A percentile compares a stretch with the other conserved stretches of the same genome.
These are phyloP conservation scores for Botrytis elliptica DNA, from an alignment of 2,329 filamentous ascomycete species.

Conservation along the genomic window DNA sequence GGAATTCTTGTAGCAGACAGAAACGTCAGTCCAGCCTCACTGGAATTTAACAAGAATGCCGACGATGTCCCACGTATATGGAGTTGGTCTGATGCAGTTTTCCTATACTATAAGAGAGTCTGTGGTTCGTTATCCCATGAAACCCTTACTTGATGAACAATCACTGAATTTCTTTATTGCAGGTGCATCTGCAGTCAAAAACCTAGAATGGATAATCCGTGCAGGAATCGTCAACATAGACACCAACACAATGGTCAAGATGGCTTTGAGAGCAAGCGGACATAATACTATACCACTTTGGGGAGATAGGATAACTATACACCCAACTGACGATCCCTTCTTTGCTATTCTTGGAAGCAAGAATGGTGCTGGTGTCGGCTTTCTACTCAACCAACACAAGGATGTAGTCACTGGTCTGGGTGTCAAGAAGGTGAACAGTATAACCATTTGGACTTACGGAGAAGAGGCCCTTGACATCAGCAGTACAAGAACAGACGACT, in stretches of 20 bases:
- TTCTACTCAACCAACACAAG: background rate
- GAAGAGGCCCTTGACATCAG: background rate
- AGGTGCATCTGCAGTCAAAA: background rate
- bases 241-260: background rate
- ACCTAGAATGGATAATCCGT: background rate
- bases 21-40: background rate
- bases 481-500: background rate
- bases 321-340: background rate
- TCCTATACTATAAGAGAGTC: background rate
- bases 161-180: background rate
- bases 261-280: background rate
- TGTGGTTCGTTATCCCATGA: background rate
- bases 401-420: background rate
- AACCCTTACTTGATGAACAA: background rate
- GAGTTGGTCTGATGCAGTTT: slow-evolving; percentile 1
- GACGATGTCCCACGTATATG: background rate
- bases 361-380: slow-evolving; percentile 4
- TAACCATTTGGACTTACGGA: background rate
- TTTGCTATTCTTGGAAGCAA: slow-evolving; percentile 3
- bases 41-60: background rate
- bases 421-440: background rate
- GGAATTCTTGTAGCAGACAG: background rate
- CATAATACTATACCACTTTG: background rate
- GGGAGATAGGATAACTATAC: background rate
- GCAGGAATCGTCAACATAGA: background rate